phyloP scores from a whole-genome alignment of 1,284 basidiomycete genomes.

The Cryptococcus floricola region DNA sequence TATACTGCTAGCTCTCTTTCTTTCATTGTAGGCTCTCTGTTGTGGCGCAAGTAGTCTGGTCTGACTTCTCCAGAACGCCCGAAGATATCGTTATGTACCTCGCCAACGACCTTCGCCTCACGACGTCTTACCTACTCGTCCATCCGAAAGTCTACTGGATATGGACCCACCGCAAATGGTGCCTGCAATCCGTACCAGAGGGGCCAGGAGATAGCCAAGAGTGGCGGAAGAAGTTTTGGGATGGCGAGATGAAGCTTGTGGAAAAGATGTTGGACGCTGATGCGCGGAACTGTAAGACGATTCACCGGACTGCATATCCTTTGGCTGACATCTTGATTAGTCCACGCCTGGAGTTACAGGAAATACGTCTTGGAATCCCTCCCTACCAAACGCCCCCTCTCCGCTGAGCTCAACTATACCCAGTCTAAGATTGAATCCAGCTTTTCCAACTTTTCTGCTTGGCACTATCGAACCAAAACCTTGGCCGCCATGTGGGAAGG shows the following conservation, averaged over 20 bases:
- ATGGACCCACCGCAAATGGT: slow-evolving; percentile 95
- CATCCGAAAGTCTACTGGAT: slow-evolving; percentile 95
- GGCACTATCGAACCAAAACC: slow-evolving; percentile 93
- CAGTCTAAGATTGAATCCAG: slow-evolving; percentile 86
- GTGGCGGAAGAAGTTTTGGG: slow-evolving; percentile 76
- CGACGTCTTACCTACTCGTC: slow-evolving; percentile 68
- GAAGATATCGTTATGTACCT: slow-evolving; percentile 64
- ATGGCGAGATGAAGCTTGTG: slow-evolving; percentile 73
- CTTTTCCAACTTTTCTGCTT: slow-evolving; percentile 97
- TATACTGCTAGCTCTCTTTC: slow-evolving; percentile 71
- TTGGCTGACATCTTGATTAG: slow-evolving; percentile 51
- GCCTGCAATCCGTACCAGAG: slow-evolving; percentile 73
- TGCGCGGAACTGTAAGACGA: slow-evolving; percentile 74
- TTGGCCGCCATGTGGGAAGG: slow-evolving; percentile 65
- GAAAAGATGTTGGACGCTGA: slow-evolving; percentile 87
- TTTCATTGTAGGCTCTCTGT: slow-evolving; percentile 54
- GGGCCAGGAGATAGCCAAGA: slow-evolving; percentile 56
- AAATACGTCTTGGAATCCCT: slow-evolving; percentile 72
- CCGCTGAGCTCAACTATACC: slow-evolving; percentile 72
- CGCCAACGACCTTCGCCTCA: slow-evolving; percentile 70
- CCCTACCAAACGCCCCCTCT: slow-evolving; percentile 51
- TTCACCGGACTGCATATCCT: not conserved
- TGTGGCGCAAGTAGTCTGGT: not conserved
- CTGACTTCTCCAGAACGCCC: slow-evolving; percentile 53
- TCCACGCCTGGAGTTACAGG: slow-evolving; percentile 88